Evolutionary conservation across 2,329 filamentous ascomycete genomes (phyloP).

Genomic region (Pseudogymnoascus verrucosus): DNA sequence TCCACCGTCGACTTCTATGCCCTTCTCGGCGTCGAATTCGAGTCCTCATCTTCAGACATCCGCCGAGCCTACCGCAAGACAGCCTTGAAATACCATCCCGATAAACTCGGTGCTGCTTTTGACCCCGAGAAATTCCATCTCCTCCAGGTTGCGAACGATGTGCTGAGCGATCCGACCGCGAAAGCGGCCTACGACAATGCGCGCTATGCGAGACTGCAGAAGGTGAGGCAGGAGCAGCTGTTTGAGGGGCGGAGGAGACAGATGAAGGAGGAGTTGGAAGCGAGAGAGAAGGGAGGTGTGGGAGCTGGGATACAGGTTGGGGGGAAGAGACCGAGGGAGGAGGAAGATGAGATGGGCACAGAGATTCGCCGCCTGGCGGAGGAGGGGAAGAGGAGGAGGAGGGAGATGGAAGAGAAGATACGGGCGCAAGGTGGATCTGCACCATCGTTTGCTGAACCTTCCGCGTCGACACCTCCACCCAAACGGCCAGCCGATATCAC

Average conservation of each 20-base stretch:
- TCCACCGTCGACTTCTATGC: slow-evolving; percentile 27
- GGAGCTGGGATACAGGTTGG: slow-evolving; percentile 40
- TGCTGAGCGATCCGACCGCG: slow-evolving; percentile 63
- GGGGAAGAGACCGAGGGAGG: slow-evolving; percentile 50
- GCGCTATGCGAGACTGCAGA: slow-evolving; percentile 61
- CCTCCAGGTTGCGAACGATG: slow-evolving; percentile 77
- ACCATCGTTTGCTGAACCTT: slow-evolving; percentile 5
- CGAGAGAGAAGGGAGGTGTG: slow-evolving; percentile 52
- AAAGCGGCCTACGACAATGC: slow-evolving; percentile 73
- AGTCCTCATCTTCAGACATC: slow-evolving; percentile 12
- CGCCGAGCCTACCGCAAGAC: slow-evolving; percentile 65
- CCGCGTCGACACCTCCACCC: slow-evolving; percentile 14
- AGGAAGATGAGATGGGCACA: slow-evolving; percentile 37
- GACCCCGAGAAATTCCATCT: slow-evolving; percentile 79
- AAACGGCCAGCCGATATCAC: slow-evolving; percentile 15
- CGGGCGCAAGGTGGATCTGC: slow-evolving; percentile 19
- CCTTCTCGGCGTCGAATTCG: slow-evolving; percentile 11
- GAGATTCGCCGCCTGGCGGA: slow-evolving; percentile 46
- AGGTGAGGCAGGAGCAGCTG: slow-evolving; percentile 61
- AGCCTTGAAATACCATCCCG: slow-evolving; percentile 86
- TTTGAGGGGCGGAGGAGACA: slow-evolving; percentile 65
- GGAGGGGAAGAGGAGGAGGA: slow-evolving; percentile 42
- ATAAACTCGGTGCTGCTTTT: slow-evolving; percentile 71
- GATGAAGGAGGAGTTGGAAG: slow-evolving; percentile 82
- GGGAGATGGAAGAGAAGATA: slow-evolving; percentile 37